phyloP scores from a whole-genome alignment of 768 basidiomycete species.

The Termitomyces heimii region DNA sequence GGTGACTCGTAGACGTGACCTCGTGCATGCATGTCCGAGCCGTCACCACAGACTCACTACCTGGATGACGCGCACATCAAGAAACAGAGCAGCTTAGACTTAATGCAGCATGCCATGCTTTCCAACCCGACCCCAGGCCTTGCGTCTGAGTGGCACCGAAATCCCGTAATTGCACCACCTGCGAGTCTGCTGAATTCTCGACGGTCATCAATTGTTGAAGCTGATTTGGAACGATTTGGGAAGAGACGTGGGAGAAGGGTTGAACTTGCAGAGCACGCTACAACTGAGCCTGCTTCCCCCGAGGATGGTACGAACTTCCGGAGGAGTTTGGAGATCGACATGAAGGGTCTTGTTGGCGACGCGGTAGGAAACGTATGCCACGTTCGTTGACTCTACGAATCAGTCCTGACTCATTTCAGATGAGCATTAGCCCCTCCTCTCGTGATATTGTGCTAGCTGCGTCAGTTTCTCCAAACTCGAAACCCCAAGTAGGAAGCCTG shows the following conservation, averaged over 20 bases:
- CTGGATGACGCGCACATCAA: constrained; percentile 9
- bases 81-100: constrained; percentile 6
- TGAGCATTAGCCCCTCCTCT: constrained; percentile 87
- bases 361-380: constrained; percentile 75
- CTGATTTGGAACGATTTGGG: neutral
- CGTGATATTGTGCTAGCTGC: constrained; percentile 89
- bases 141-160: constrained; percentile 12
- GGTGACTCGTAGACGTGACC: neutral
- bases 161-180: constrained; percentile 14
- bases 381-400: neutral
- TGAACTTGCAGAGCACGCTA: neutral
- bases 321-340: constrained; percentile 64
- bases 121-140: constrained; percentile 3
- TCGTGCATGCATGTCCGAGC: constrained; percentile 13
- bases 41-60: constrained; percentile 6
- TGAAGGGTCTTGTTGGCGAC: constrained; percentile 75
- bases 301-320: constrained; percentile 60
- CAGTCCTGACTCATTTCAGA: constrained; percentile 37
- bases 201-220: constrained; percentile 6
- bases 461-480: constrained; percentile 28
- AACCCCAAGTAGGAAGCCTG: neutral
- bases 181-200: constrained; percentile 11
- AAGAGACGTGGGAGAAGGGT: constrained; percentile 5
- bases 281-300: constrained; percentile 12
- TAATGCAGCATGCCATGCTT: constrained; percentile 6